Conservation (phyloP, 1,284 basidiomycete genomes). For the Ustilago bromivora region DNA sequence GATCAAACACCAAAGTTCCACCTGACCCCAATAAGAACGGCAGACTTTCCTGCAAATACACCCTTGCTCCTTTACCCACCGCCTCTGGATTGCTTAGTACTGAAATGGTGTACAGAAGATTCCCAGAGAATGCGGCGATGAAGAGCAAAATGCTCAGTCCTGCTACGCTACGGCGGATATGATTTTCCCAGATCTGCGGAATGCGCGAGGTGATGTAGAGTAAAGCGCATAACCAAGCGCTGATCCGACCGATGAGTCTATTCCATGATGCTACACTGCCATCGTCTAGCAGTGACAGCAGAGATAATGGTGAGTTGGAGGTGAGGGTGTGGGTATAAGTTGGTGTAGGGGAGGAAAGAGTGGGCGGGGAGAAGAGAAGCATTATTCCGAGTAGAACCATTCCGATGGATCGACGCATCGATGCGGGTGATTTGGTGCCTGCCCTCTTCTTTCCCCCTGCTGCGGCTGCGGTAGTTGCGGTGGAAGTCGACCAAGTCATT, state of each 20-base stretch:
- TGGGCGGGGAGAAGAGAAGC: constrained; percentile 29
- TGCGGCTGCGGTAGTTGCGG: background rate
- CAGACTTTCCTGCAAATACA: constrained; percentile 61
- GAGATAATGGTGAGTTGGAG: background rate
- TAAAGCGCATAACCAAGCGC: constrained; percentile 65
- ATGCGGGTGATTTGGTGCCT: constrained; percentile 37
- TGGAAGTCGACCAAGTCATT: background rate
- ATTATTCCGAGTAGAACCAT: constrained; percentile 47
- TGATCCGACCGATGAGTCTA: constrained; percentile 59
- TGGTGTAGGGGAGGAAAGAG: background rate
- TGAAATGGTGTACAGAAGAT: constrained; percentile 62
- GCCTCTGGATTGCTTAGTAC: constrained; percentile 60
- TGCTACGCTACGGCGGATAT: constrained; percentile 58
- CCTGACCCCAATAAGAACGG: constrained; percentile 65
- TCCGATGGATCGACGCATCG: constrained; percentile 39
- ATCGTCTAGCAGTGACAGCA: background rate
- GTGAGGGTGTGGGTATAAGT: background rate
- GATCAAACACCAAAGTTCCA: constrained; percentile 67
- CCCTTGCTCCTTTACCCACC: constrained; percentile 20
- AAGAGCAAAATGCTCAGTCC: constrained; percentile 67
- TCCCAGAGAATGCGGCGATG: constrained; percentile 64
- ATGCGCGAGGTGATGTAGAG: constrained; percentile 69
- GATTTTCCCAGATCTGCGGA: constrained; percentile 69
- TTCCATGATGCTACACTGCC: constrained; percentile 17
- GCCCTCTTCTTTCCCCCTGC: constrained; percentile 12